Base-by-base conservation (phyloP, 2,329 filamentous ascomycete species). In the Tolypocladium inflatum region DNA sequence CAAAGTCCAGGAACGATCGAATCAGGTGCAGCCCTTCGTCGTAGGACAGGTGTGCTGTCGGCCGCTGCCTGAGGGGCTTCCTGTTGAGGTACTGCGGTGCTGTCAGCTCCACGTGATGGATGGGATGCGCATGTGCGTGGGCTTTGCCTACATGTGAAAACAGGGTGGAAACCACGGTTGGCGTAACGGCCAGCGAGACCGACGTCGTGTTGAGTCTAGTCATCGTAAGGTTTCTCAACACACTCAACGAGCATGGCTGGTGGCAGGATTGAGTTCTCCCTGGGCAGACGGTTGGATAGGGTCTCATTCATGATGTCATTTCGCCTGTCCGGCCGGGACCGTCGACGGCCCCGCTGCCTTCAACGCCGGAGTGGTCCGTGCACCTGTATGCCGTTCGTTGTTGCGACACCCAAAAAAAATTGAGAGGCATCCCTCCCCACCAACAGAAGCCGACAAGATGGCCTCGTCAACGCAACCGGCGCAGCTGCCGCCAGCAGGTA, bases 11-110 rank as follows among this genome's bases (percentile, higher is more conserved):
- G 72, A 99, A 97, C 41, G 87, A 84, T 55, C 91, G 89, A 65
- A 97, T 88, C 55, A 99, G 80, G 63, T 90, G 85, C 17, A 99
- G 81, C 42, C 92, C 93, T 75, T 97, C 90, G 69, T 97, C 90
- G 75, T 99, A 99, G 56, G 91, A 92, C 58, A 99, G 85, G 71
- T 96, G 90, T 1, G 89, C 89, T 1, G 90, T 96, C 0, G 93
- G 93, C 62, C 92, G 92, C 63, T 92, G 79, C 61, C 81, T 85
- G 37, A 88, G 79, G 1, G 85, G 82, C 67, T 88, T 89, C 63
- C 89, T 87, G 67, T 96, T 88, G 60, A 96, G 78, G 73, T 94
- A 97, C 88, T 94, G 57, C 37, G 57, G 57, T 42, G 48, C 19
- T 3, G 30, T 52, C 30, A 52, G 17, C 30, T 21, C 48, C 9